A percentile compares a stretch with the other conserved stretches of the same genome.
These are phyloP conservation scores for Aspergillus terreus DNA, from an alignment of 2,329 filamentous ascomycete species.

Conservation along the genomic window DNA sequence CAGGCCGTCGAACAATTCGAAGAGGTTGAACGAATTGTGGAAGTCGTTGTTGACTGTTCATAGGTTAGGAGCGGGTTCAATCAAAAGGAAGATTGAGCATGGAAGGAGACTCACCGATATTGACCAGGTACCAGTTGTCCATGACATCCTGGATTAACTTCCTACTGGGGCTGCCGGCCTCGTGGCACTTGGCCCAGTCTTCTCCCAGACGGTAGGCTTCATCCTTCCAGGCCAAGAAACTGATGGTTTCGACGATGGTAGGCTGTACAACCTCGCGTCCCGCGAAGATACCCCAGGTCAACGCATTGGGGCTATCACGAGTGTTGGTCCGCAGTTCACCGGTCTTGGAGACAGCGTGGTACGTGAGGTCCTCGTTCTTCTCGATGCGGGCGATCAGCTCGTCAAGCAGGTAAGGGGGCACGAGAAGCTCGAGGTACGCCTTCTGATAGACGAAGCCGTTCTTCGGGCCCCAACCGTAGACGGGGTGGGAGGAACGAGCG, in stretches of 20 bases:
- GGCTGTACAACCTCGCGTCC: constrained; percentile 99
- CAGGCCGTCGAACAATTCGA: constrained; percentile 78
- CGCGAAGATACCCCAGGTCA: constrained; percentile 98
- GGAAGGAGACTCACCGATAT: constrained; percentile 67
- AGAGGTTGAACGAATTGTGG: constrained; percentile 76
- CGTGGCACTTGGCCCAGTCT: constrained; percentile 92
- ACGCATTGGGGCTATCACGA: constrained; percentile 83
- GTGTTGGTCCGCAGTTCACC: constrained; percentile 83
- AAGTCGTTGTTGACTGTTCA: constrained; percentile 90
- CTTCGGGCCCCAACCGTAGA: constrained; percentile 89
- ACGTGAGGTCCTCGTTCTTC: constrained; percentile 76
- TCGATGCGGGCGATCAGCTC: constrained; percentile 77
- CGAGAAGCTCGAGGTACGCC: constrained; percentile 87
- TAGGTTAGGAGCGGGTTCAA: constrained; percentile 18
- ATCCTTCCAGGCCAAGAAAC: constrained; percentile 97
- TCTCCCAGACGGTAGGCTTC: constrained; percentile 90
- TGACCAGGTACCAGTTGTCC: constrained; percentile 88
- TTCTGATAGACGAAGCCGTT: constrained; percentile 99
- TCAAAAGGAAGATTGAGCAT: constrained; percentile 1
- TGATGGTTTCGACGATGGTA: constrained; percentile 97
- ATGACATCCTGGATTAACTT: constrained; percentile 77
- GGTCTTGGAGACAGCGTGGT: constrained; percentile 84
- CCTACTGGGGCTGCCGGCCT: constrained; percentile 70
- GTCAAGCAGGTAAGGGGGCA: constrained; percentile 73
- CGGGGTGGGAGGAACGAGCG: constrained; percentile 77